Evolutionary conservation across 2,329 filamentous ascomycete species (phyloP).

Genomic region (Zymoseptoria ardabiliae): DNA sequence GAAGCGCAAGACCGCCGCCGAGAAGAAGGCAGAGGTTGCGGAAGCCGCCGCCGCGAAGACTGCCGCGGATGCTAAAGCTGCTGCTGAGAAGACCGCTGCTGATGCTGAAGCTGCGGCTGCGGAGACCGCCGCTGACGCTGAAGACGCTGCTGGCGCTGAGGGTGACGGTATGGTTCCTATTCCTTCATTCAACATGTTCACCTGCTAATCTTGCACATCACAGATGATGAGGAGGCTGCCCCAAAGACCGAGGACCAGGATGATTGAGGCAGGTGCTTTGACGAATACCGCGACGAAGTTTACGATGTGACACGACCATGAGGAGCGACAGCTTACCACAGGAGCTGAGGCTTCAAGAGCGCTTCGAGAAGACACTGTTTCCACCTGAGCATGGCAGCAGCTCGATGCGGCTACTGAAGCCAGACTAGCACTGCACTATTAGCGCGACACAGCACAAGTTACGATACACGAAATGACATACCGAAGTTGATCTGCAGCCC

Average conservation of each 20-base stretch:
- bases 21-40: slow-evolving; percentile 3
- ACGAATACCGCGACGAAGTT: not conserved
- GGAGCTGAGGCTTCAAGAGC: not conserved
- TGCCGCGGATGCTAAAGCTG: slow-evolving; percentile 2
- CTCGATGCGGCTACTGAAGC: not conserved
- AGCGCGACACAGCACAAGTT: not conserved
- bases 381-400: not conserved
- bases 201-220: not conserved
- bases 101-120: slow-evolving; percentile 1
- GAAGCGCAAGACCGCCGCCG: slow-evolving; percentile 2
- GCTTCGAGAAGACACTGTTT: not conserved
- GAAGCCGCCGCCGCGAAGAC: slow-evolving; percentile 2
- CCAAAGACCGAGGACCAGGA: not conserved
- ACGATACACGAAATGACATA: not conserved
- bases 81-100: not conserved
- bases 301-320: not conserved
- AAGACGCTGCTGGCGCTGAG: slow-evolving; percentile 4
- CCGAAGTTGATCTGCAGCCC: not conserved
- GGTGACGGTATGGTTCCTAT: not conserved
- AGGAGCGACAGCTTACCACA: not conserved
- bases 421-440: not conserved
- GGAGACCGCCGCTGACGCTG: slow-evolving; percentile 3
- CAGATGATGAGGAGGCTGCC: not conserved
- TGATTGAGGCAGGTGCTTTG: not conserved
- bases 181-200: not conserved